Evolutionary conservation across 129 eudicot species (phyloP).

Genomic region (Artemisia tridentata): DNA sequence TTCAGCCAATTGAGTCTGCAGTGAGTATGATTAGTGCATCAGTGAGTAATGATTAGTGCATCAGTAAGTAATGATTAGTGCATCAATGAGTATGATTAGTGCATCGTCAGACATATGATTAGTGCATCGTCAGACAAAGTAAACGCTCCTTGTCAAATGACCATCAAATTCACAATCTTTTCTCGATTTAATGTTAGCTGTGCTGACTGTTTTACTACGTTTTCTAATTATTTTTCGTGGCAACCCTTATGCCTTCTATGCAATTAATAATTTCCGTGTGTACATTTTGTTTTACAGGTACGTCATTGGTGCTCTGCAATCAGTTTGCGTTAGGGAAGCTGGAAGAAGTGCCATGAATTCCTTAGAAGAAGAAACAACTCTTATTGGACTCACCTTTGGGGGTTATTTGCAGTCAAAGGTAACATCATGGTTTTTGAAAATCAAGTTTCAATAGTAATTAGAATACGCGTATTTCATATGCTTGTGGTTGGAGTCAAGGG

Average conservation of each 20-base stretch:
- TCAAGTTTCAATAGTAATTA: background rate
- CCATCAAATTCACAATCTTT: too few species aligned
- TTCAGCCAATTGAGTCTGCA: too few species aligned
- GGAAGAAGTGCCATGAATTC: conserved; percentile 35
- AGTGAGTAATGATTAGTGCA: too few species aligned
- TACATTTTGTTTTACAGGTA: conserved; percentile 44
- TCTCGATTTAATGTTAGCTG: too few species aligned
- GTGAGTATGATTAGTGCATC: too few species aligned
- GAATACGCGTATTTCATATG: background rate
- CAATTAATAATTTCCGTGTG: background rate
- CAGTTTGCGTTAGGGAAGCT: conserved; percentile 67
- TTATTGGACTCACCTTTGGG: conserved; percentile 87
- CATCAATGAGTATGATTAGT: too few species aligned
- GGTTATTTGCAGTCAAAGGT: conserved; percentile 96
- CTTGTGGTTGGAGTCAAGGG: background rate
- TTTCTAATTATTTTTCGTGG: too few species aligned
- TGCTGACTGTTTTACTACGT: too few species aligned
- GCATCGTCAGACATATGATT: too few species aligned
- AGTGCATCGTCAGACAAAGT: too few species aligned
- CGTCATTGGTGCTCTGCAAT: conserved; percentile 76
- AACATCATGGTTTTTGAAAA: background rate
- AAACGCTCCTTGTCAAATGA: too few species aligned
- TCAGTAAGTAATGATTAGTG: too few species aligned
- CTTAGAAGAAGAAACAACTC: conserved; percentile 77
- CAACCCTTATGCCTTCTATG: background rate